Conservation (phyloP, 805 yeast genomes). For the Saturnispora serradocipensis region DNA sequence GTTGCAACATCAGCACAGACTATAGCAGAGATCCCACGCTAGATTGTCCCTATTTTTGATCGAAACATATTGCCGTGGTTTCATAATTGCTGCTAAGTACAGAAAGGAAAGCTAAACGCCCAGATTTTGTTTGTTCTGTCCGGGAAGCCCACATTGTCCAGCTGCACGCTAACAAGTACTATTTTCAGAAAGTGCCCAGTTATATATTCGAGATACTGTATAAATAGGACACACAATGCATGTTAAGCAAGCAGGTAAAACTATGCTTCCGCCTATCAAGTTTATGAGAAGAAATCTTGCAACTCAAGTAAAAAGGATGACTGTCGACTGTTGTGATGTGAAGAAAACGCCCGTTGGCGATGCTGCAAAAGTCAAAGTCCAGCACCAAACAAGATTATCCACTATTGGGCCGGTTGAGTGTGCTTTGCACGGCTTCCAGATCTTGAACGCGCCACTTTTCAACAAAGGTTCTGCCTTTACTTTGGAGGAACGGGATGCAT, state of each 20-base stretch:
- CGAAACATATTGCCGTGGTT: too few relatives aligned
- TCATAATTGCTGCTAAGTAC: background rate
- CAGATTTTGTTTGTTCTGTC: background rate
- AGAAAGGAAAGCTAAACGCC: background rate
- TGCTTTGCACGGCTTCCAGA: conserved; percentile 62
- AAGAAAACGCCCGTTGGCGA: conserved; percentile 59
- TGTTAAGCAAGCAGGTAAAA: background rate
- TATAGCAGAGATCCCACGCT: too few relatives aligned
- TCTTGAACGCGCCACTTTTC: conserved; percentile 77
- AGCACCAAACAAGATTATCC: conserved; percentile 52
- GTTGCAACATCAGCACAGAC: too few relatives aligned
- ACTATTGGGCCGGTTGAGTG: conserved; percentile 82
- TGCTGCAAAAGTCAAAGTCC: conserved; percentile 40
- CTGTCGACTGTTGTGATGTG: conserved; percentile 11
- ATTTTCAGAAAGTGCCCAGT: background rate
- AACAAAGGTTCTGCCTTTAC: conserved; percentile 97
- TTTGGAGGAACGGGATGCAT: conserved; percentile 70
- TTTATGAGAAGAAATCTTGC: background rate
- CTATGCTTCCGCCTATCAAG: background rate
- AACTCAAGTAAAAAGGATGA: conserved; percentile 1
- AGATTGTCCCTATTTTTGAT: too few relatives aligned
- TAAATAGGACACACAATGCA: background rate
- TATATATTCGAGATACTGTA: background rate
- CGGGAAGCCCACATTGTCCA: background rate
- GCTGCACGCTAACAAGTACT: background rate